Evolutionary conservation across 495 filamentous ascomycete species (phyloP), one percentile per base, ranked within the genome.

Genomic region (Xylaria intraflava): DNA sequence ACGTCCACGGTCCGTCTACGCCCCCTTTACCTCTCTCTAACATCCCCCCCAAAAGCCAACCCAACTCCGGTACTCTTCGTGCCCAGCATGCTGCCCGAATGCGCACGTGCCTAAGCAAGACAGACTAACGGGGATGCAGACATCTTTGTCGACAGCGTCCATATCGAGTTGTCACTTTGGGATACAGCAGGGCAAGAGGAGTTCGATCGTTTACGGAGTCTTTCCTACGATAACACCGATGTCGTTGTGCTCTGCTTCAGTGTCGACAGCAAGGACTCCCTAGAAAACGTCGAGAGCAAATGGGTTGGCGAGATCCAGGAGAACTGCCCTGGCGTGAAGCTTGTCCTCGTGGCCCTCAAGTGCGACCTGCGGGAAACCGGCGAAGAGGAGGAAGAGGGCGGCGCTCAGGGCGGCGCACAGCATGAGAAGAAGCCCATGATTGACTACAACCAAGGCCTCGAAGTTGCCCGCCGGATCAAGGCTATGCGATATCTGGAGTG

Each of bases 101-200:
- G 16, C 16, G 50, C 31, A 16, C 30, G 16, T 20, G 38, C 17
- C 14, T 46, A 19, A 14, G 20, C 36, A 3, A 55, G 49, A 41
- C 19, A 51, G 27, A 62, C 57, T 36, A 36, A 33, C 14, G 6
- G 3, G 14, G 38, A 0, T 17, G 9, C 56, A 94, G 93, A 98
- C 72, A 95, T 98, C 66, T 98, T 93, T 71, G 93, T 98, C 69
- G 93, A 98, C 67, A 88, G 84, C 69, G 85, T 87, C 46, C 93
- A 97, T 71, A 94, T 98, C 69, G 93, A 98, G 69, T 78, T 98
- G 52, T 95, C 90, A 41, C 78, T 98, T 53, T 98, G 93, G 93
- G 93, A 98, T 72, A 98, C 93, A 0, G 93, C 93, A 26, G 93
- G 93, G 14, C 93, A 98, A 74, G 93, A 98, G 76, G 93, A 98